phyloP scores from a whole-genome alignment of 1,284 basidiomycete species.

The Trametes versicolor region DNA sequence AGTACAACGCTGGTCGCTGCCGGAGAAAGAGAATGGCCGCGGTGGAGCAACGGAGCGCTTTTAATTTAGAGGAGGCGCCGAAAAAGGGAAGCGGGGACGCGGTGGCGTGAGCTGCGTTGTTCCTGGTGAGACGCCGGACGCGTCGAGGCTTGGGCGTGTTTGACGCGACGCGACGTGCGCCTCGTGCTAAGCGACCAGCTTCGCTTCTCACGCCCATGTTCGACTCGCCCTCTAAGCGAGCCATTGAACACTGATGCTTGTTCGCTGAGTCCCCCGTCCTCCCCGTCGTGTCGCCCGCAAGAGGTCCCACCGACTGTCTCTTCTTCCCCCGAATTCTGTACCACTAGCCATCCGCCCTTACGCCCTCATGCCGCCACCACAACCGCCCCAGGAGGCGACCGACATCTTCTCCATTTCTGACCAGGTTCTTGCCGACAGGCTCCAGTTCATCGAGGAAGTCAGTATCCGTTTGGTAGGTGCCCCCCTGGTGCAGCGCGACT shows the following conservation, averaged over 20 bases:
- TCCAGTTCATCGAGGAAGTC: conserved; percentile 82
- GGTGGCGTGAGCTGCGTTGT: conserved; percentile 30
- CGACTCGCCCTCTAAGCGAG: conserved; percentile 33
- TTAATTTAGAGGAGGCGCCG: conserved; percentile 6
- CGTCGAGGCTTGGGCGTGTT: conserved; percentile 20
- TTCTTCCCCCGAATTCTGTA: conserved; percentile 32
- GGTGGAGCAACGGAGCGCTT: too few species aligned
- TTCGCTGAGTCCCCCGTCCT: conserved; percentile 17
- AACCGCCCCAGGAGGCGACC: conserved; percentile 46
- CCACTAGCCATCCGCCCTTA: conserved; percentile 28
- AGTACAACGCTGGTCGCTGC: neutral
- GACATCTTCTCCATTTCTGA: conserved; percentile 67
- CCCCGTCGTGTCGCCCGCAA: conserved; percentile 12
- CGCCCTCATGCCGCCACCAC: conserved; percentile 38
- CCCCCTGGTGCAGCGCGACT: conserved; percentile 4
- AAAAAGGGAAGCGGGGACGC: conserved; percentile 27
- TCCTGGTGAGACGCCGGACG: neutral
- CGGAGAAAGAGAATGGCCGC: neutral
- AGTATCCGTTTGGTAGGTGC: conserved; percentile 26
- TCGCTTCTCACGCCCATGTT: conserved; percentile 38
- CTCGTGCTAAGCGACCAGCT: conserved; percentile 30
- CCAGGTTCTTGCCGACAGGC: conserved; percentile 71
- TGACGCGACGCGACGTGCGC: conserved; percentile 28
- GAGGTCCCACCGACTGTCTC: conserved; percentile 18
- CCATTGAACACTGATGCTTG: conserved; percentile 27